phyloP scores from a whole-genome alignment of 495 filamentous ascomycete species.

The Friedmanniomyces simplex region DNA sequence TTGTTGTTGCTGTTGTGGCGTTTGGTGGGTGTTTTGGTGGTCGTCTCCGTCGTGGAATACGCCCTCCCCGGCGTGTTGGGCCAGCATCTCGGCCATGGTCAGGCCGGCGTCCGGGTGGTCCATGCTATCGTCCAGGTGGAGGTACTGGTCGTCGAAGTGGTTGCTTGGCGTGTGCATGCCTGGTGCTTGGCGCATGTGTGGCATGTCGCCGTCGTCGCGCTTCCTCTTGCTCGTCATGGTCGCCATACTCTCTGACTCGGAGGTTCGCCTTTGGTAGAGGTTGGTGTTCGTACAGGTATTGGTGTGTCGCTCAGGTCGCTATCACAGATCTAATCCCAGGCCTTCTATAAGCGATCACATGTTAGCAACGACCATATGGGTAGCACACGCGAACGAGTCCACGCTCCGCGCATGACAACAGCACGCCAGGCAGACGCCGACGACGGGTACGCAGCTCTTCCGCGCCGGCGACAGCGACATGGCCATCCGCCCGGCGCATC shows the following conservation, averaged over 20 bases:
- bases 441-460: too few relatives aligned
- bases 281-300: neutral
- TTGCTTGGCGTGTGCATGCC: conserved; percentile 12
- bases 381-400: too few relatives aligned
- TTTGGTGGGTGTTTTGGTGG: neutral
- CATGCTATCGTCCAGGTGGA: conserved; percentile 22
- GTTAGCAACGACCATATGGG: too few relatives aligned
- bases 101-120: conserved; percentile 18
- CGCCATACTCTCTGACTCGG: conserved; percentile 5
- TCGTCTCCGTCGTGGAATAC: conserved; percentile 8
- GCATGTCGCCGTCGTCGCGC: conserved; percentile 28
- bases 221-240: conserved; percentile 29
- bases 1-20: conserved; percentile 18
- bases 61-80: neutral
- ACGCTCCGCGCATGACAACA: too few relatives aligned
- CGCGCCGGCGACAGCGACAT: too few relatives aligned
- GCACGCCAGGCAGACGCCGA: too few relatives aligned
- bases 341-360: too few relatives aligned
- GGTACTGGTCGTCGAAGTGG: conserved; percentile 19
- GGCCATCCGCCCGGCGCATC: too few relatives aligned
- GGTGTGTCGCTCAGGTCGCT: too few relatives aligned
- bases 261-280: neutral
- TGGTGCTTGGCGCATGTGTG: conserved; percentile 23
- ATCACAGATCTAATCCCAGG: too few relatives aligned
- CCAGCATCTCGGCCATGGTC: conserved; percentile 16